Conservation (phyloP, 345 rosid species). For the Euphorbia peplus region DNA sequence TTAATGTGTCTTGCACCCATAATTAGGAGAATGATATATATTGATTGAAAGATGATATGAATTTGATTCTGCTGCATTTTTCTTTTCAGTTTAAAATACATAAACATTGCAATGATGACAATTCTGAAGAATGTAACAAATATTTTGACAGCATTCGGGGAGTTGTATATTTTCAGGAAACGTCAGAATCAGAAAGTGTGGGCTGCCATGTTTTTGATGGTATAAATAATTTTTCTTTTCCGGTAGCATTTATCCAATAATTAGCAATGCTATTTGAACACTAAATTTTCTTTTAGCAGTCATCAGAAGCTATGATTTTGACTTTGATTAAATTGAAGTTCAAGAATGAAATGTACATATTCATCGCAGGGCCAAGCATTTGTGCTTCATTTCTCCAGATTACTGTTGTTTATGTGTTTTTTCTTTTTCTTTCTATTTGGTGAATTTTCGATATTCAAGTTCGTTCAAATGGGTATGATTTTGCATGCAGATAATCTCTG, state of each 20-base stretch:
- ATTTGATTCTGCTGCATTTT: conserved; percentile 17
- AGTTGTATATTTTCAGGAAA: conserved; percentile 73
- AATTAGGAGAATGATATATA: neutral
- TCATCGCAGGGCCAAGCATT: too few relatives aligned
- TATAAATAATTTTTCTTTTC: conserved; percentile 20
- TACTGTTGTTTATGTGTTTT: neutral
- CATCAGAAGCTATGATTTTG: too few relatives aligned
- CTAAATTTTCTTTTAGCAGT: too few relatives aligned
- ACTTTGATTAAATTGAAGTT: too few relatives aligned
- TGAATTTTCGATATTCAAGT: neutral
- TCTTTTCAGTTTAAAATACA: conserved; percentile 79
- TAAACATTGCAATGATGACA: conserved; percentile 95
- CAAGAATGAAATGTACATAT: too few relatives aligned
- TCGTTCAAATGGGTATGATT: neutral
- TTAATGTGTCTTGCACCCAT: neutral
- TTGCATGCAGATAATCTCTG: conserved; percentile 72
- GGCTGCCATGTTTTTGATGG: conserved; percentile 94
- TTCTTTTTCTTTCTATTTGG: neutral
- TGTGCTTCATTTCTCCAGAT: neutral
- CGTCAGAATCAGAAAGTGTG: conserved; percentile 89
- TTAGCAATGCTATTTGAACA: too few relatives aligned
- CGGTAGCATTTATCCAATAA: neutral
- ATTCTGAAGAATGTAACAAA: conserved; percentile 90
- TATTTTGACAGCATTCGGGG: conserved; percentile 86
- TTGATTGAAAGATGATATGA: neutral